Evolutionary conservation across 2,329 filamentous ascomycete genomes (phyloP).

Genomic region (Calonectria hongkongensis): DNA sequence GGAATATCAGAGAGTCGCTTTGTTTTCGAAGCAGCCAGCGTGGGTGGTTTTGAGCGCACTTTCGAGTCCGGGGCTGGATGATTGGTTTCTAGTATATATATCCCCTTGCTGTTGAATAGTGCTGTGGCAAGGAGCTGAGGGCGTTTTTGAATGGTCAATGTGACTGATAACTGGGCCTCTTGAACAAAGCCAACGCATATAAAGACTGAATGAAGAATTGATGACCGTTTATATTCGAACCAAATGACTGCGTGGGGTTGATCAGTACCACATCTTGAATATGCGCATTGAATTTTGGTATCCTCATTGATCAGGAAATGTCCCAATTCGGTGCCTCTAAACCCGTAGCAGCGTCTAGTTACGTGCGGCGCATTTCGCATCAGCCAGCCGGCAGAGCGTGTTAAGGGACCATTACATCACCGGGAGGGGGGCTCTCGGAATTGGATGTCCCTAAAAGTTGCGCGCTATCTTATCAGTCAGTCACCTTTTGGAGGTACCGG

Average conservation of each 20-base stretch:
- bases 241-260: neutral
- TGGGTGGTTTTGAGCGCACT: slow-evolving; percentile 40
- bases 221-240: neutral
- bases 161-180: neutral
- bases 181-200: neutral
- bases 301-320: neutral
- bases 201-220: slow-evolving; percentile 2
- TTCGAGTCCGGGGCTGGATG: slow-evolving; percentile 44
- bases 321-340: neutral
- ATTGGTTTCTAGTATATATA: slow-evolving; percentile 50
- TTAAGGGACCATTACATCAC: slow-evolving; percentile 42
- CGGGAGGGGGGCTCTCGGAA: slow-evolving; percentile 40
- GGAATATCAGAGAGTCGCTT: neutral
- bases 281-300: neutral
- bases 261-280: neutral
- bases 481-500: slow-evolving; percentile 27
- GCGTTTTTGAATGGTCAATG: slow-evolving; percentile 47
- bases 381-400: neutral
- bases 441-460: slow-evolving; percentile 22
- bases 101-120: slow-evolving; percentile 46
- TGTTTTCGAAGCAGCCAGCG: slow-evolving; percentile 18
- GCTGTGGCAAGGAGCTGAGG: slow-evolving; percentile 44
- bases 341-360: slow-evolving; percentile 12
- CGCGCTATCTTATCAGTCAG: slow-evolving; percentile 52
- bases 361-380: slow-evolving; percentile 33